phyloP scores from a whole-genome alignment of 495 filamentous ascomycete species.

The Penicillium coprophilum region DNA sequence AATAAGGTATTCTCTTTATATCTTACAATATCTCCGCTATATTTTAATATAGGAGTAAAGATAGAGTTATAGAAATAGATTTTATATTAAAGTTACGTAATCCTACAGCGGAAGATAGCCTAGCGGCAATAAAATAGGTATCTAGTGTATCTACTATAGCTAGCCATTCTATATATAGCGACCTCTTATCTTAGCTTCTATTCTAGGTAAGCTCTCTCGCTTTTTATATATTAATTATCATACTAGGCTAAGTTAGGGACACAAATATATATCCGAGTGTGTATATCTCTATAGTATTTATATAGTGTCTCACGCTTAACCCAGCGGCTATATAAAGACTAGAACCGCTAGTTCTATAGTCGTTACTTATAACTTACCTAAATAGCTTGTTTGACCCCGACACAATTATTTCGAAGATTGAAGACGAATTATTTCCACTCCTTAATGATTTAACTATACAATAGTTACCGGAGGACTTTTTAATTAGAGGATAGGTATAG shows the following conservation, averaged over 20 bases:
- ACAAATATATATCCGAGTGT: constrained; percentile 63
- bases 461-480: constrained; percentile 81
- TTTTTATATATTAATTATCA: constrained; percentile 51
- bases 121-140: constrained; percentile 24
- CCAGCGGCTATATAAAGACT: constrained; percentile 52
- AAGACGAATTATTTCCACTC: constrained; percentile 51
- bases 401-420: constrained; percentile 45
- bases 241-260: constrained; percentile 60
- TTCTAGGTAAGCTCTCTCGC: constrained; percentile 44
- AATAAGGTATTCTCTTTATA: constrained; percentile 57
- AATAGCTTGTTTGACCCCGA: constrained; percentile 59
- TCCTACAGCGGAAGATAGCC: constrained; percentile 28
- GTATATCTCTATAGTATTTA: constrained; percentile 68
- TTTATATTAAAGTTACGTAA: constrained; percentile 37
- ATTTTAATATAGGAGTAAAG: constrained; percentile 59
- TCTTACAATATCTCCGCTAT: constrained; percentile 55
- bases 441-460: constrained; percentile 49
- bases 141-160: neutral
- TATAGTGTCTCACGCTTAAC: constrained; percentile 56
- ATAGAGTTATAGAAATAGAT: constrained; percentile 43
- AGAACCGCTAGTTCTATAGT: constrained; percentile 67
- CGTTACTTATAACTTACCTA: constrained; percentile 56
- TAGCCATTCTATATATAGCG: neutral
- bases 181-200: constrained; percentile 20
- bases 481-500: constrained; percentile 74